These are phyloP conservation scores for Candolleomyces efflorescens DNA, from an alignment of 768 basidiomycete species.

Conservation along the genomic window DNA sequence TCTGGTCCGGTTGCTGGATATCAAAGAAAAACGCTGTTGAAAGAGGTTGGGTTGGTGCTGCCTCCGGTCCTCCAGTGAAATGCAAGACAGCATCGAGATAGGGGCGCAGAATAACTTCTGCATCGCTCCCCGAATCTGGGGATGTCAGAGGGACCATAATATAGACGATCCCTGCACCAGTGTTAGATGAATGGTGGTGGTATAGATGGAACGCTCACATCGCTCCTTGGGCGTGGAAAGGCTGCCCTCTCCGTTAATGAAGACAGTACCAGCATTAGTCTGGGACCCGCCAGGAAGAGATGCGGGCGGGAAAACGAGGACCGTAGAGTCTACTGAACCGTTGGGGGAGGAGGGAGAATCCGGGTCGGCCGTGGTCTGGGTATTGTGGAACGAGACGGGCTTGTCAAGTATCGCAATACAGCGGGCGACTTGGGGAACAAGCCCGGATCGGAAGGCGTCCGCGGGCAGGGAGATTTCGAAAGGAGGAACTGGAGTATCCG, in stretches of 20 bases:
- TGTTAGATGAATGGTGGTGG: slow-evolving; percentile 5
- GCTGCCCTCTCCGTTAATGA: slow-evolving; percentile 70
- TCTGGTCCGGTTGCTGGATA: slow-evolving; percentile 11
- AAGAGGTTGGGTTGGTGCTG: slow-evolving; percentile 30
- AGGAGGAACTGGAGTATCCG: slow-evolving; percentile 22
- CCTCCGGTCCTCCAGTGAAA: slow-evolving; percentile 18
- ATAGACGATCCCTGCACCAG: slow-evolving; percentile 54
- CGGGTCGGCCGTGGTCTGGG: background rate
- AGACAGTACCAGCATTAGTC: slow-evolving; percentile 50
- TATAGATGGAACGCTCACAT: slow-evolving; percentile 41
- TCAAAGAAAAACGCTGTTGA: slow-evolving; percentile 59
- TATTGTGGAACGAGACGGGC: slow-evolving; percentile 25
- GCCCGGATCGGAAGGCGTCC: slow-evolving; percentile 5
- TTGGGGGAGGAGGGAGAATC: slow-evolving; percentile 7
- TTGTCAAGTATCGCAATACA: slow-evolving; percentile 36
- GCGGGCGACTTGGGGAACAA: slow-evolving; percentile 19
- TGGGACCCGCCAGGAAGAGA: slow-evolving; percentile 47
- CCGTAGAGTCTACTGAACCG: slow-evolving; percentile 50
- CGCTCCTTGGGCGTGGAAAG: slow-evolving; percentile 71
- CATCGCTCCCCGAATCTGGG: background rate
- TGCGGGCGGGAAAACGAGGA: slow-evolving; percentile 74
- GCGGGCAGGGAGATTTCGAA: slow-evolving; percentile 11
- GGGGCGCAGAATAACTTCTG: slow-evolving; percentile 43
- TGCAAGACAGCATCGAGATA: slow-evolving; percentile 51
- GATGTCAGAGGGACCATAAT: slow-evolving; percentile 45